These are phyloP conservation scores for Apiotrichum gamsii DNA, from an alignment of 1,284 basidiomycete species.

Conservation along the genomic window DNA sequence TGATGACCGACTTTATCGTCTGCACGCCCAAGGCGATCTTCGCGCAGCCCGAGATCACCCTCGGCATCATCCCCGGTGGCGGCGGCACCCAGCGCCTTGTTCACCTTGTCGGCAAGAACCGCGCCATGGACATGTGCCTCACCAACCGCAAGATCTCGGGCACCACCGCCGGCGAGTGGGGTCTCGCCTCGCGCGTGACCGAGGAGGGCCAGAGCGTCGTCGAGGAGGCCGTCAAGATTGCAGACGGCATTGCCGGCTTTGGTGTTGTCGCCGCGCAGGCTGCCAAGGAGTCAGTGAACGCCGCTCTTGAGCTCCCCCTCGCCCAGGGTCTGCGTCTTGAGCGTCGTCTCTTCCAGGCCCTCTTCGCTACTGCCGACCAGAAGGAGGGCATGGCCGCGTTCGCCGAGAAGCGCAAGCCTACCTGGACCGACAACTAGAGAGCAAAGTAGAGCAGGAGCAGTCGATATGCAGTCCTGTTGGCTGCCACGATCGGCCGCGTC, in stretches of 20 bases:
- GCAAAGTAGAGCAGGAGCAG: too few relatives aligned
- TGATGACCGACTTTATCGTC: constrained; percentile 92
- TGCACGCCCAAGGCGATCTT: constrained; percentile 90
- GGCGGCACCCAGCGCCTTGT: constrained; percentile 62
- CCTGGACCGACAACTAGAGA: constrained; percentile 53
- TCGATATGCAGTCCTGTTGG: too few relatives aligned
- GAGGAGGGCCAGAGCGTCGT: constrained; percentile 73
- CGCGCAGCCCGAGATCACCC: constrained; percentile 95
- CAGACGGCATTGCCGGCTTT: constrained; percentile 73
- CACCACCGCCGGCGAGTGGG: constrained; percentile 79
- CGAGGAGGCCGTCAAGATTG: constrained; percentile 80
- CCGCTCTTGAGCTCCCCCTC: constrained; percentile 74
- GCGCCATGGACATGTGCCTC: constrained; percentile 90
- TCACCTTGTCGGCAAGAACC: constrained; percentile 81
- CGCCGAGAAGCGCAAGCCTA: constrained; percentile 84
- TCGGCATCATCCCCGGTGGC: constrained; percentile 79
- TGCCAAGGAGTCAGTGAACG: constrained; percentile 93
- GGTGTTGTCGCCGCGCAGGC: constrained; percentile 80
- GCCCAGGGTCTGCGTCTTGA: constrained; percentile 82
- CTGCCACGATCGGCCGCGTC: too few relatives aligned
- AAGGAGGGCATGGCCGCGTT: constrained; percentile 99
- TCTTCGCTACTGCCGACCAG: constrained; percentile 94
- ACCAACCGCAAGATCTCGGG: constrained; percentile 79
- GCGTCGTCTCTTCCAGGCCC: constrained; percentile 79
- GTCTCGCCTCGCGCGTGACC: constrained; percentile 74